Conservation (phyloP, 2,329 filamentous ascomycete genomes). For the Cercospora citrullina region DNA sequence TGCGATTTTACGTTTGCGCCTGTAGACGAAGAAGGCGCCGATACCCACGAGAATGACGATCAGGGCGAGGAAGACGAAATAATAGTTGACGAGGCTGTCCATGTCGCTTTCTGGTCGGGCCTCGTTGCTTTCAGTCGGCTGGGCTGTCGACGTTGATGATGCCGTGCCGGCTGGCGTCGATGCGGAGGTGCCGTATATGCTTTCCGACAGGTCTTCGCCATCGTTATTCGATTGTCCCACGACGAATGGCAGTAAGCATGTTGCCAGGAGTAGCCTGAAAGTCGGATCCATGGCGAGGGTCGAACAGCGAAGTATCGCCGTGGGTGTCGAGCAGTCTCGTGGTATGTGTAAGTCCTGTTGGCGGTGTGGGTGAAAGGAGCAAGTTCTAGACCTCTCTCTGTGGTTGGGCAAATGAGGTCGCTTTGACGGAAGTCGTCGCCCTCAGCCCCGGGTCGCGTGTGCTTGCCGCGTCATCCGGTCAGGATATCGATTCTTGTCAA, state of each 20-base stretch:
- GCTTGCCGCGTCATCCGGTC: constrained; percentile 5
- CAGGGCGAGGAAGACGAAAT: constrained; percentile 60
- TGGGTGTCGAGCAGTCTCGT: background rate
- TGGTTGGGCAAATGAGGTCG: constrained; percentile 4
- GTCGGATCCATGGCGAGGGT: background rate
- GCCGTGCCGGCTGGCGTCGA: background rate
- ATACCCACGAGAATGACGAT: constrained; percentile 50
- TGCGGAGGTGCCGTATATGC: constrained; percentile 6
- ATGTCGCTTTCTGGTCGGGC: constrained; percentile 5
- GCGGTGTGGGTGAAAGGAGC: background rate
- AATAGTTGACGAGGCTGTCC: constrained; percentile 46
- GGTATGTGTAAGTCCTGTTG: background rate
- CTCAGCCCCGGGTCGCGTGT: constrained; percentile 1
- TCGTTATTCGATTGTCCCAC: background rate
- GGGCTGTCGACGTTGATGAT: background rate
- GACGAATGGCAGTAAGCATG: constrained; percentile 1
- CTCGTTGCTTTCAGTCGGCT: background rate
- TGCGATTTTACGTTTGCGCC: constrained; percentile 41
- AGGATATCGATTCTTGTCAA: background rate
- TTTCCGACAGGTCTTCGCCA: background rate
- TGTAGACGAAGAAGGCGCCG: constrained; percentile 48
- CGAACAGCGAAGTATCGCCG: background rate
- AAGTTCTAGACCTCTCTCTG: background rate
- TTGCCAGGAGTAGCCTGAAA: background rate
- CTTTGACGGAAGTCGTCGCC: background rate